Evolutionary conservation across 371 early-diverging fungal species (phyloP).

Genomic region (Lichtheimia hyalospora): DNA sequence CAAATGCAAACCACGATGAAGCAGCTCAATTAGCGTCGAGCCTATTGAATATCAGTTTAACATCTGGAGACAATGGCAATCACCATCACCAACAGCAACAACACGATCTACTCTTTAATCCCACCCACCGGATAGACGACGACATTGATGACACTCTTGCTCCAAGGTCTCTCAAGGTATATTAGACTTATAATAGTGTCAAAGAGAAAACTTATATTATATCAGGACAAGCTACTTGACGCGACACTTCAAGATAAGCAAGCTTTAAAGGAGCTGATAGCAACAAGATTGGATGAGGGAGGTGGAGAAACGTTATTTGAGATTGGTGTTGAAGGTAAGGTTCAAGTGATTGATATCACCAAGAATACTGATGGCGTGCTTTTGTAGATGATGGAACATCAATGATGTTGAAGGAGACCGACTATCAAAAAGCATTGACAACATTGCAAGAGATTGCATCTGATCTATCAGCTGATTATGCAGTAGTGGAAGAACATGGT

Average conservation of each 20-base stretch:
- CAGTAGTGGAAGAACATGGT: constrained; percentile 51
- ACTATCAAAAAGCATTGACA: constrained; percentile 50
- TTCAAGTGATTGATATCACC: no score
- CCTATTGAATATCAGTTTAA: constrained; percentile 5
- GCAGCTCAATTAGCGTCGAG: constrained; percentile 3
- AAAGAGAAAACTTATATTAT: neutral
- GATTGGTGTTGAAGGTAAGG: constrained; percentile 74
- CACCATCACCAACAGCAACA: neutral
- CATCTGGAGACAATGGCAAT: neutral
- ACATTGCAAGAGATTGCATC: constrained; percentile 48
- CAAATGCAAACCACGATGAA: constrained; percentile 2
- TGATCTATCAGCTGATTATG: constrained; percentile 63
- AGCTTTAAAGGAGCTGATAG: constrained; percentile 42
- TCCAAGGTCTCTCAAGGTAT: constrained; percentile 11
- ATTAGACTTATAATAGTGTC: neutral
- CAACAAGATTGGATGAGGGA: constrained; percentile 58
- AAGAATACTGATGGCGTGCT: neutral
- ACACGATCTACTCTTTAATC: constrained; percentile 8
- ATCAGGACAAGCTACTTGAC: constrained; percentile 35
- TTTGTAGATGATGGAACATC: constrained; percentile 65
- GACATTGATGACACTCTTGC: neutral
- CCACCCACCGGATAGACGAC: constrained; percentile 7
- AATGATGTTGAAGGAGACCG: constrained; percentile 65
- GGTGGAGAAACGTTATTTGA: constrained; percentile 79
- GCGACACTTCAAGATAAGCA: constrained; percentile 44